phyloP scores from a whole-genome alignment of 768 basidiomycete species.

The Leccinum variicolor region DNA sequence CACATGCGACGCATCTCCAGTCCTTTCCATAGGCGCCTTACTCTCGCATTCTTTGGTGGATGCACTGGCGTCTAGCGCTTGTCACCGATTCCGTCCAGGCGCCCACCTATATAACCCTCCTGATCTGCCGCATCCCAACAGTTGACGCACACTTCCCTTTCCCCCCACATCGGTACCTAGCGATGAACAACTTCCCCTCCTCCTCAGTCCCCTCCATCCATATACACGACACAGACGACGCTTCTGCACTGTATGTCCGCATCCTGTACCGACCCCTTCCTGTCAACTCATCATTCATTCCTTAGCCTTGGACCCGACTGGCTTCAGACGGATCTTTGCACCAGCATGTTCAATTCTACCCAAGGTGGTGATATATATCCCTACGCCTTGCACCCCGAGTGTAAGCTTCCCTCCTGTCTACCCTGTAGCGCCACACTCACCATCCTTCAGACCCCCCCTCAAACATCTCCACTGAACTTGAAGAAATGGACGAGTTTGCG shows the following conservation, averaged over 20 bases:
- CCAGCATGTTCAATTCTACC: neutral
- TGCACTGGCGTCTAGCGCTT: constrained; percentile 11
- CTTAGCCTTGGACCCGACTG: constrained; percentile 8
- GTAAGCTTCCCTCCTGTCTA: constrained; percentile 3
- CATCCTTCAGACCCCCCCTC: neutral
- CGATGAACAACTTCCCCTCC: constrained; percentile 11
- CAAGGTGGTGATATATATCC: neutral
- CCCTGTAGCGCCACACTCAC: constrained; percentile 16
- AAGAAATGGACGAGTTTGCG: constrained; percentile 19
- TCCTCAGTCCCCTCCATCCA: constrained; percentile 18
- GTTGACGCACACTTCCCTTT: constrained; percentile 4
- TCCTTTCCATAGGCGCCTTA: constrained; percentile 6
- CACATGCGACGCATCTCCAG: constrained; percentile 1
- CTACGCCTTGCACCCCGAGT: neutral
- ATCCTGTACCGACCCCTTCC: constrained; percentile 1
- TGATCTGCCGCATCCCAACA: neutral
- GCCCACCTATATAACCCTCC: constrained; percentile 17
- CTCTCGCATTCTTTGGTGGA: neutral
- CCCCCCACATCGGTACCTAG: neutral
- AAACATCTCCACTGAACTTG: constrained; percentile 6
- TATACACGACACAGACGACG: constrained; percentile 10
- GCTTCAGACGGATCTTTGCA: neutral
- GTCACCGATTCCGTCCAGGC: constrained; percentile 1
- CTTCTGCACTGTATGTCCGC: constrained; percentile 13
- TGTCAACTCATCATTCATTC: constrained; percentile 5